phyloP scores from a whole-genome alignment of 1,284 basidiomycete genomes.

The Phellinidium pouzarii region DNA sequence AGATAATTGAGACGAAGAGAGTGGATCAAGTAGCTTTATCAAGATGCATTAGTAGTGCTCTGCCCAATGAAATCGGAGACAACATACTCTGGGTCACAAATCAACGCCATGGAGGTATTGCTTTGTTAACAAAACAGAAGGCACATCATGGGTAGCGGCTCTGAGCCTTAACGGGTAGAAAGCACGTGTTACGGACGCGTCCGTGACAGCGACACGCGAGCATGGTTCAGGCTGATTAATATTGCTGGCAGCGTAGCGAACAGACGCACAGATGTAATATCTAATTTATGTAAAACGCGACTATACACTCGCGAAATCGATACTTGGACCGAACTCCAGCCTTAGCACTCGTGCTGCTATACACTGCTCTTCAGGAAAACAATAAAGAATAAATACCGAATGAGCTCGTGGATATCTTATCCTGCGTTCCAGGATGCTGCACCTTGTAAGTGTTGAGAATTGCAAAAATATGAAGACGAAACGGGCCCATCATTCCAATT shows the following conservation, averaged over 20 bases:
- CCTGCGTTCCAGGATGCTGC: not conserved
- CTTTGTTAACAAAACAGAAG: not conserved
- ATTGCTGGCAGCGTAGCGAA: no score
- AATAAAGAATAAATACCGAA: not conserved
- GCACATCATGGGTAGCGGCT: no score
- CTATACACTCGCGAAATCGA: no score
- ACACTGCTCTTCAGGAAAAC: no score
- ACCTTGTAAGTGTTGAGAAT: not conserved
- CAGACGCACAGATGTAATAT: no score
- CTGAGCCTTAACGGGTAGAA: no score
- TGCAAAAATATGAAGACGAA: not conserved
- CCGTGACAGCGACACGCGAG: no score
- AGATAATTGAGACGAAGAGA: constrained; percentile 79
- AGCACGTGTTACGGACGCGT: not conserved
- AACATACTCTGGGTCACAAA: constrained; percentile 19
- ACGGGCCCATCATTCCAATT: constrained; percentile 56
- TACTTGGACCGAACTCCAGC: no score
- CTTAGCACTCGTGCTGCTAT: no score
- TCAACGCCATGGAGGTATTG: constrained; percentile 17
- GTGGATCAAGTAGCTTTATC: constrained; percentile 76
- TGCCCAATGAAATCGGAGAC: not conserved
- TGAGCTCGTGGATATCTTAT: not conserved
- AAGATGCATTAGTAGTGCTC: constrained; percentile 7
- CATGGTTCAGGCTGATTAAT: no score
- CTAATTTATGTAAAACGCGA: no score